A percentile compares a stretch with the other conserved stretches of the same genome.
phyloP scores from a whole-genome alignment of 1,284 basidiomycete species.

The Chondrostereum purpureum region DNA sequence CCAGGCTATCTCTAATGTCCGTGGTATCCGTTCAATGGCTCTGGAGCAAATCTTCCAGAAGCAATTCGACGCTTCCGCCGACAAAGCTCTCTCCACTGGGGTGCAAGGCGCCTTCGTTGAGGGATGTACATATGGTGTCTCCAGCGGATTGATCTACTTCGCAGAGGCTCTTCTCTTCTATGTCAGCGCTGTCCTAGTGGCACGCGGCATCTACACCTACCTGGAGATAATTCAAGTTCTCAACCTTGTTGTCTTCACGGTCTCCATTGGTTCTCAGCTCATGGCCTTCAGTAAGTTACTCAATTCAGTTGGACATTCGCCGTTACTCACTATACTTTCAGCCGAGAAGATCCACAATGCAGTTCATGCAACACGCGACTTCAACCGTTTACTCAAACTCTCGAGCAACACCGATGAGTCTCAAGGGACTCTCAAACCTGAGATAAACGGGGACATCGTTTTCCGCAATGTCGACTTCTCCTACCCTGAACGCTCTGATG shows the following conservation, averaged over 20 bases:
- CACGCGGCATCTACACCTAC: constrained; percentile 78
- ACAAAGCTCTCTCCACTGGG: constrained; percentile 61
- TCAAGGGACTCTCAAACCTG: constrained; percentile 56
- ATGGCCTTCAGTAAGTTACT: constrained; percentile 76
- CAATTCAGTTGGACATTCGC: constrained; percentile 2
- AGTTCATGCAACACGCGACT: constrained; percentile 73
- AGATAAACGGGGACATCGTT: constrained; percentile 54
- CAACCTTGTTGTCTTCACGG: constrained; percentile 88
- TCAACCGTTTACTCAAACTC: constrained; percentile 64
- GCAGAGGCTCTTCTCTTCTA: constrained; percentile 89
- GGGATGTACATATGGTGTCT: constrained; percentile 78
- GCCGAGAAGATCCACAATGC: constrained; percentile 79
- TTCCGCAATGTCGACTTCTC: constrained; percentile 74
- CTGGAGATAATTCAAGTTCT: constrained; percentile 85
- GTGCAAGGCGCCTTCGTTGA: constrained; percentile 76
- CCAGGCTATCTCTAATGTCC: constrained; percentile 79
- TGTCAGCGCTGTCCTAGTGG: constrained; percentile 80
- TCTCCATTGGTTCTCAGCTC: constrained; percentile 86
- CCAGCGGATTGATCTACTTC: constrained; percentile 79
- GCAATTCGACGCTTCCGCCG: constrained; percentile 61
- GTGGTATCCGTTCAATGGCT: constrained; percentile 87
- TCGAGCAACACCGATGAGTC: constrained; percentile 59
- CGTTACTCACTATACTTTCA: constrained; percentile 23
- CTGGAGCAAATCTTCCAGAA: constrained; percentile 70
- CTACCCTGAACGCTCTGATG: constrained; percentile 77